Base-by-base conservation (phyloP, 257 asterid genomes). In the Penstemon barbatus region DNA sequence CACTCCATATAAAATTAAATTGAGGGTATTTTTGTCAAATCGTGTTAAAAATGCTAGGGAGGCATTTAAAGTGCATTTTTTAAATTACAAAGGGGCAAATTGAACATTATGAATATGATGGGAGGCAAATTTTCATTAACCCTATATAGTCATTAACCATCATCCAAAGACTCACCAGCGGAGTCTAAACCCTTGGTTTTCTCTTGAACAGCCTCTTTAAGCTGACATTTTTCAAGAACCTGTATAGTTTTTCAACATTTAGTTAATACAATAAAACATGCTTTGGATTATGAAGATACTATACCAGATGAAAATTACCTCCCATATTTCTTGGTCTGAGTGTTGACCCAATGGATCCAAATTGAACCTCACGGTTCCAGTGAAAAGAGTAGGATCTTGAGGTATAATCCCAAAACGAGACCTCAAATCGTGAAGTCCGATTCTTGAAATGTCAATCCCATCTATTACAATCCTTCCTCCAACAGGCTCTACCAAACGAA, bases 331-430 rank as follows among this genome's bases (percentile, higher is more conserved):
- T 8, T 60, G 52, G 44, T 93, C 99, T 18, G 80, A 61, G 54
- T 90, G 96, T 53, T 88, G 88, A 45, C 84, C 73, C 62, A 93
- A 66, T 19, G 98, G 98, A 83, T 93, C 97, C 72, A 93, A 61
- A 74, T 90, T 93, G 79, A 75, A 88, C 80, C 98, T 85, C 76
- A 93, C 98, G 3, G 92, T 81, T 63, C 98, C 98, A 12, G 76
- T 84, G 77, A 90, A 92, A 59, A 92, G 98, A 19, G 97, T 92
- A 49, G 97, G 98, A n/a, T 92, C 98, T 67, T 92, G 98, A 60
- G 98, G 96, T 81, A 93, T 93, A 50, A 93, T 82, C 63, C 97
- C 97, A 3, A 93, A 87, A 33, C 83, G 87, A 1, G 96, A 88
- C 81, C 99, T 88, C 76, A 93, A 69, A 79, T 90, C 97, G 68